Evolutionary conservation across 1,139 yeast genomes (phyloP).

Genomic region (Candida frijolesensis): DNA sequence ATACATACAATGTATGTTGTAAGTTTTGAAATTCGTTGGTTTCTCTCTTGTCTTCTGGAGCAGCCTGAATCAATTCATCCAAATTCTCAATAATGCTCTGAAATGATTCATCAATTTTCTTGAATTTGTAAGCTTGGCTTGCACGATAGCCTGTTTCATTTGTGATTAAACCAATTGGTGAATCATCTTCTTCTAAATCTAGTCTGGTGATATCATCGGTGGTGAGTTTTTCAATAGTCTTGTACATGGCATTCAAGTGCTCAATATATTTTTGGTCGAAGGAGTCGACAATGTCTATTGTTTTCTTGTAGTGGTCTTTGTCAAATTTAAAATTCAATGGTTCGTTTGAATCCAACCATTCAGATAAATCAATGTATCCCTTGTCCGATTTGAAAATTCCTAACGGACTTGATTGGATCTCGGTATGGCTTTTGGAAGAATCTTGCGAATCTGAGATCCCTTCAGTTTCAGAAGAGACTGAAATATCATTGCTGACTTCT

Average conservation of each 20-base stretch:
- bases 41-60: constrained; percentile 9
- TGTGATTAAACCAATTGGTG: constrained; percentile 39
- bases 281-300: constrained; percentile 22
- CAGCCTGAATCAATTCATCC: constrained; percentile 19
- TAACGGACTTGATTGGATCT: constrained; percentile 10
- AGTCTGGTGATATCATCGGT: constrained; percentile 20
- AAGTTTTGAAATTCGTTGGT: constrained; percentile 8
- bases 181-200: constrained; percentile 26
- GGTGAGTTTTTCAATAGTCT: constrained; percentile 34
- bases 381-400: constrained; percentile 12
- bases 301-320: constrained; percentile 26
- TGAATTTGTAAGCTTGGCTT: constrained; percentile 13
- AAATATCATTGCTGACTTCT: constrained; percentile 11
- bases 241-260: constrained; percentile 37
- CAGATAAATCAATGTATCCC: constrained; percentile 30
- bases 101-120: constrained; percentile 31
- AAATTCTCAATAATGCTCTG: constrained; percentile 26
- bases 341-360: constrained; percentile 37
- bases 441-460: constrained; percentile 28
- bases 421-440: constrained; percentile 6
- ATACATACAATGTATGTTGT: constrained; percentile 39
- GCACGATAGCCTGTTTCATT: constrained; percentile 18
- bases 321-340: constrained; percentile 37
- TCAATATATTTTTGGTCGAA: constrained; percentile 25
- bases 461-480: constrained; percentile 35